Percentiles rank a stretch among this genome's conserved stretches.
Evolutionary conservation across 768 basidiomycete species (phyloP).

Genomic region (Calocybe cyanea): DNA sequence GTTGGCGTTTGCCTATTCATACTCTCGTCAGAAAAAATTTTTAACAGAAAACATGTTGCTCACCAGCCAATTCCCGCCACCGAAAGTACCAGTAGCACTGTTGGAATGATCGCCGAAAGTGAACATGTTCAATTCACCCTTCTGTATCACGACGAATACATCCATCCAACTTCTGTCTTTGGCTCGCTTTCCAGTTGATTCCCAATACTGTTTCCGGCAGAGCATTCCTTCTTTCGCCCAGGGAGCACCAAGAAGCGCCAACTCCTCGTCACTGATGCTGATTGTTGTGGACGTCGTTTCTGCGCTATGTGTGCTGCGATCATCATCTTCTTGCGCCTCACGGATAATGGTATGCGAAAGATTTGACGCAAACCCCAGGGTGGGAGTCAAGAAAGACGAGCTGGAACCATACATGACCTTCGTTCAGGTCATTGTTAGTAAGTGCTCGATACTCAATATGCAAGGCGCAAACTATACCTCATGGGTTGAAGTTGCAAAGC

Average conservation of each 20-base stretch:
- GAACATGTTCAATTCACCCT: constrained; percentile 95
- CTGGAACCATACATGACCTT: constrained; percentile 61
- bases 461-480: constrained; percentile 47
- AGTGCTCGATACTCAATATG: neutral
- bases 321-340: constrained; percentile 89
- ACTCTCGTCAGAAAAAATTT: neutral
- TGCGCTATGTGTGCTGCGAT: constrained; percentile 62
- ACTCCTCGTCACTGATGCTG: constrained; percentile 92
- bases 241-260: constrained; percentile 91
- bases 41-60: constrained; percentile 30
- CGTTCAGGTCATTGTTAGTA: neutral
- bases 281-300: constrained; percentile 67
- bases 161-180: constrained; percentile 92
- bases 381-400: constrained; percentile 71
- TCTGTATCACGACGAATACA: constrained; percentile 93
- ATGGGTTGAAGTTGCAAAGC: constrained; percentile 84
- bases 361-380: constrained; percentile 96
- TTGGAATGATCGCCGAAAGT: constrained; percentile 76
- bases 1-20: constrained; percentile 74
- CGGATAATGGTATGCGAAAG: constrained; percentile 95
- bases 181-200: constrained; percentile 74
- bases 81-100: constrained; percentile 66
- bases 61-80: constrained; percentile 98
- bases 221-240: constrained; percentile 99
- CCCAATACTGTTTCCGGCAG: constrained; percentile 93